phyloP scores from a whole-genome alignment of 2,329 filamentous ascomycete genomes.

The Penicillium sp. region DNA sequence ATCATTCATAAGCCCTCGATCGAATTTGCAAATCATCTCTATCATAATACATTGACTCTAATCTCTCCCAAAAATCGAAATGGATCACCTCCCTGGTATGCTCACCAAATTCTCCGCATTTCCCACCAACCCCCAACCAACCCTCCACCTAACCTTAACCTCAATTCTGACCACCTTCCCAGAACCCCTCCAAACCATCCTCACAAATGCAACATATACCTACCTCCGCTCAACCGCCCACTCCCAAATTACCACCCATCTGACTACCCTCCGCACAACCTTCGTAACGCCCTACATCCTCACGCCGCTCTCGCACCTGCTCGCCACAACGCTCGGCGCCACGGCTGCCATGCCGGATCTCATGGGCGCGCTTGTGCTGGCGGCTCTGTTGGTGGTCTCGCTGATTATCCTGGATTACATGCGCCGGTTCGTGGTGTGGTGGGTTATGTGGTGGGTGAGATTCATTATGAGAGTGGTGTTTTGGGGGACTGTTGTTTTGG shows the following conservation, averaged over 20 bases:
- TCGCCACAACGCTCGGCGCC: conserved; percentile 34
- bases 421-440: conserved; percentile 73
- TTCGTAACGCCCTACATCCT: conserved; percentile 58
- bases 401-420: conserved; percentile 70
- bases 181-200: conserved; percentile 30
- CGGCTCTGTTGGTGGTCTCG: conserved; percentile 65
- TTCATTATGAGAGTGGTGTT: conserved; percentile 66
- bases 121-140: neutral
- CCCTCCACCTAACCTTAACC: neutral
- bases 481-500: conserved; percentile 62
- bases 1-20: neutral
- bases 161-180: neutral
- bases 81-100: conserved; percentile 30
- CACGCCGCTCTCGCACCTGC: conserved; percentile 40
- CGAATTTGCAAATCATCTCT: neutral
- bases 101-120: neutral
- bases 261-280: conserved; percentile 33
- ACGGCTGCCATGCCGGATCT: conserved; percentile 40
- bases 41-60: neutral
- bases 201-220: conserved; percentile 22
- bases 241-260: conserved; percentile 25
- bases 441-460: conserved; percentile 79
- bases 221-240: conserved; percentile 27
- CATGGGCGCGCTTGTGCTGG: conserved; percentile 51
- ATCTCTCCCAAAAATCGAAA: neutral